Conservation (phyloP, 768 basidiomycete genomes). For the Tulasnella sp. region DNA sequence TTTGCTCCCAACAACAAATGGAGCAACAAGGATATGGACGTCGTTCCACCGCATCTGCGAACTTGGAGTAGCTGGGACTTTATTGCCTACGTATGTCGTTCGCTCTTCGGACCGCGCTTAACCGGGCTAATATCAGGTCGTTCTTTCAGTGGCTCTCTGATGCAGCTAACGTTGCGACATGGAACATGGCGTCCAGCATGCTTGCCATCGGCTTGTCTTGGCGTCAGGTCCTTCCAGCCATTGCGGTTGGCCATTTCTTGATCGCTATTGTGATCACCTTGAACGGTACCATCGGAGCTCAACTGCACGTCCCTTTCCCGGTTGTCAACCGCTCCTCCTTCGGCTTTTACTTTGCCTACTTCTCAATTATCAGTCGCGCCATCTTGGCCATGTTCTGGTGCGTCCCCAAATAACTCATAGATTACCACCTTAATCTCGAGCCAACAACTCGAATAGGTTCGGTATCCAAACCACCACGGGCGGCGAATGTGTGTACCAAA, state of each 20-base stretch:
- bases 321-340: slow-evolving; percentile 53
- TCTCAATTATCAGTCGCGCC: slow-evolving; percentile 35
- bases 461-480: slow-evolving; percentile 75
- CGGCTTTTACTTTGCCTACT: slow-evolving; percentile 62
- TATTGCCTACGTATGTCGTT: background rate
- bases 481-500: slow-evolving; percentile 62
- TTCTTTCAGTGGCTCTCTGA: slow-evolving; percentile 39
- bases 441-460: slow-evolving; percentile 66
- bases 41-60: slow-evolving; percentile 45
- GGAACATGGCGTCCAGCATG: slow-evolving; percentile 73
- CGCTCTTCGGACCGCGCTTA: background rate
- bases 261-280: slow-evolving; percentile 58
- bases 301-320: slow-evolving; percentile 61
- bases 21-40: slow-evolving; percentile 70
- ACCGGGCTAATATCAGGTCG: background rate
- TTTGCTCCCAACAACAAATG: slow-evolving; percentile 50
- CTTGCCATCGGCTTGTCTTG: slow-evolving; percentile 58
- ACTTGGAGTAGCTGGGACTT: slow-evolving; percentile 51
- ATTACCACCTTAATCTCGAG: slow-evolving; percentile 35
- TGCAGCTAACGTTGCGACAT: slow-evolving; percentile 67
- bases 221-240: slow-evolving; percentile 78
- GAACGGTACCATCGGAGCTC: slow-evolving; percentile 67
- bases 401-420: background rate
- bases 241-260: slow-evolving; percentile 57
- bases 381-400: slow-evolving; percentile 20